These are phyloP conservation scores for Anacardium occidentale DNA, from an alignment of 345 rosid genomes.

Conservation along the genomic window DNA sequence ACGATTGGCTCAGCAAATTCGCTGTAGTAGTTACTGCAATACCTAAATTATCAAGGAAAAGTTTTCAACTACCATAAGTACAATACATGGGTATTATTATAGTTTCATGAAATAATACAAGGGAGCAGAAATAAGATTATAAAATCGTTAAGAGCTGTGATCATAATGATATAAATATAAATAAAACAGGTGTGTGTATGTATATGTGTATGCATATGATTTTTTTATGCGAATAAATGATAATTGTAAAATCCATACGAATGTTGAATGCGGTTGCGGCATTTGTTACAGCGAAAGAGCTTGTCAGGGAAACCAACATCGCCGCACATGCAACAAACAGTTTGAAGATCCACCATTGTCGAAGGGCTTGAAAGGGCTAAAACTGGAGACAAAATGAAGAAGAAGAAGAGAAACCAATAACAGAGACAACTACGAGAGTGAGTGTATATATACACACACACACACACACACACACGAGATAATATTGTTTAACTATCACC, in stretches of 20 bases:
- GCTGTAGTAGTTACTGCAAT: slow-evolving; percentile 84
- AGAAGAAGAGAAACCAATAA: slow-evolving; percentile 19
- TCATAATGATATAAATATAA: slow-evolving; percentile 13
- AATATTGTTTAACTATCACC: no score
- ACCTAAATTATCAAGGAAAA: slow-evolving; percentile 34
- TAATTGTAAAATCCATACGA: slow-evolving; percentile 47
- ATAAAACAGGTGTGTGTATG: not conserved
- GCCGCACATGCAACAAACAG: slow-evolving; percentile 97
- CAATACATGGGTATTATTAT: no score
- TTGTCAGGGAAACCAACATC: slow-evolving; percentile 95
- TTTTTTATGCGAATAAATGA: not conserved
- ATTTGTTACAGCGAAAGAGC: slow-evolving; percentile 91
- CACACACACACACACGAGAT: no score
- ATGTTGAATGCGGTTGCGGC: slow-evolving; percentile 86
- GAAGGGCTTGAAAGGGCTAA: not conserved
- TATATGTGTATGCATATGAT: not conserved
- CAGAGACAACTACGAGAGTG: slow-evolving; percentile 10
- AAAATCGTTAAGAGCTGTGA: slow-evolving; percentile 8
- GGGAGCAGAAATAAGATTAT: not conserved
- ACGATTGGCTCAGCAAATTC: slow-evolving; percentile 61
- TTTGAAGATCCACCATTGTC: slow-evolving; percentile 76
- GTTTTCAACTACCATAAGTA: not conserved
- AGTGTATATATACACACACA: no score
- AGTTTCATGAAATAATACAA: not conserved
- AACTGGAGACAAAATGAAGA: not conserved